Percentiles rank a stretch among this genome's conserved stretches.
Evolutionary conservation across 192 early-diverging fungal genomes (phyloP).

Genomic region (Powellomyces hirtus): DNA sequence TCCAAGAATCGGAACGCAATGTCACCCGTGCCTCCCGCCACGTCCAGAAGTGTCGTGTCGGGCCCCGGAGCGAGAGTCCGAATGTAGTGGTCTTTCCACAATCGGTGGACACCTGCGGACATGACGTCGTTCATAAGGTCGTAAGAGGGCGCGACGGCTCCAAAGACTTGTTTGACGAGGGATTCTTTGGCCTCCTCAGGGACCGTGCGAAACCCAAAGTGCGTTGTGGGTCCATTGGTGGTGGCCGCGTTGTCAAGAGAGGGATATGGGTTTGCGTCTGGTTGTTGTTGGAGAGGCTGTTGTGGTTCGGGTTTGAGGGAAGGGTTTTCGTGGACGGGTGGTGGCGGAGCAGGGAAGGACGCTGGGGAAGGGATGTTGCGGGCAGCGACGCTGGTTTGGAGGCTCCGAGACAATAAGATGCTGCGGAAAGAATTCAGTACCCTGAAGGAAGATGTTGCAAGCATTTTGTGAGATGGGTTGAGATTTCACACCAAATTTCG

Average conservation of each 20-base stretch:
- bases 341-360: conserved; percentile 54
- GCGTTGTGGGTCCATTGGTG: conserved; percentile 51
- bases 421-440: no score
- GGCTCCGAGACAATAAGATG: no score
- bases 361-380: neutral
- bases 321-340: conserved; percentile 59
- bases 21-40: conserved; percentile 98
- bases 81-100: conserved; percentile 97
- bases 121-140: conserved; percentile 99
- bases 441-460: no score
- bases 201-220: conserved; percentile 94
- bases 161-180: conserved; percentile 87
- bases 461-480: no score
- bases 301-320: neutral
- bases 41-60: conserved; percentile 85
- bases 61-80: conserved; percentile 75
- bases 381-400: neutral
- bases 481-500: no score
- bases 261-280: neutral
- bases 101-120: conserved; percentile 87
- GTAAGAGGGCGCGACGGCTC: conserved; percentile 93
- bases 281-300: neutral
- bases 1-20: conserved; percentile 95
- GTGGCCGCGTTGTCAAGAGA: no score
- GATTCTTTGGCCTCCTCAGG: conserved; percentile 81